Base-by-base conservation (phyloP, 306 rosid genomes). In the Senna tora region DNA sequence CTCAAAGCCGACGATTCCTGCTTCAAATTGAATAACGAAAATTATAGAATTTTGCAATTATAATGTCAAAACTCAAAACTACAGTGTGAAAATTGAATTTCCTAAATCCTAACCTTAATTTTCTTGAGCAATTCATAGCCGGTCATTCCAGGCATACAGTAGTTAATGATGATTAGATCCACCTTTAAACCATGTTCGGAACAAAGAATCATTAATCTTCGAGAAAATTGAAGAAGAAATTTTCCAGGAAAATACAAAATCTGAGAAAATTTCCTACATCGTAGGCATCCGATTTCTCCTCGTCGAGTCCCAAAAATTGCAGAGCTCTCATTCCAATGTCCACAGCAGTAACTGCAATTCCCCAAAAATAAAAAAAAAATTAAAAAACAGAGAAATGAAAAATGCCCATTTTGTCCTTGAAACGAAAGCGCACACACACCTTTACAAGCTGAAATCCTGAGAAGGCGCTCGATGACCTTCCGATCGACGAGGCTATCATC, bases 141-240 rank as follows among this genome's bases (percentile, higher is more conserved):
- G 14, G 97, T 89, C 97, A 94, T 91, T 73, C 89, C 99, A 17
- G 99, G 99, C 99, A 94, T 94, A 59, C 99, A 94, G 57, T 94
- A 94, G 25, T 94, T 97, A 2, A 97, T 94, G 71, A 94, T 94
- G 20, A 94, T 92, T 80, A 94, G 90, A 88, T 94, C 99, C 52
- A 94, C 99, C 83, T 94, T 94, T 74, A 91, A 80, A 16, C 79
- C 71, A 79, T 89, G 80, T 54, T 38, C 6, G 55, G 21, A 64
- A 9, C 12, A 5, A 15, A 12, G 9, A 5, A 15, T 1, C 36
- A 74, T 54, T 74, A 71, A 78, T 36, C 16, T 74, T 74, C 42
- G 21, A 36, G n/a, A n/a, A n/a, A n/a, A 6, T 30, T 7, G 17
- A 12, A 61, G 47, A 33, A 14, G 30, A 9, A 17, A 49, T n/a